phyloP scores from a whole-genome alignment of 805 yeast genomes.

The Monosporozyma aerobia region DNA sequence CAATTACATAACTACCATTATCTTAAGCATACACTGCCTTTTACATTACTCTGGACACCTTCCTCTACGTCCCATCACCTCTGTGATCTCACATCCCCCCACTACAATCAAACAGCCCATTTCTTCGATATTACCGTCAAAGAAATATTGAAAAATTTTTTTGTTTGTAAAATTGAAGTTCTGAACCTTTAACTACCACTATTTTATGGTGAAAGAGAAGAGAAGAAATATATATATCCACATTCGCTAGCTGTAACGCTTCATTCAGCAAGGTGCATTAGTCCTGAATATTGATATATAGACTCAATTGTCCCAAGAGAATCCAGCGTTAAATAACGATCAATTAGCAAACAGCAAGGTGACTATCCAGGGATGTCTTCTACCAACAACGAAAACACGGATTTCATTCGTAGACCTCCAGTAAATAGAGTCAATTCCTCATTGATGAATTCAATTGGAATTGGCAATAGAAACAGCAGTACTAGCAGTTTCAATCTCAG shows the following conservation, averaged over 20 bases:
- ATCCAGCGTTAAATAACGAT: background rate
- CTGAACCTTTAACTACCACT: background rate
- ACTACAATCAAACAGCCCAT: background rate
- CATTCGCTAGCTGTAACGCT: background rate
- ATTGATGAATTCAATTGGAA: slow-evolving; percentile 21
- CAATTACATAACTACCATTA: background rate
- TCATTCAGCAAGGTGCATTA: background rate
- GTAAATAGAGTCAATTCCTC: slow-evolving; percentile 14
- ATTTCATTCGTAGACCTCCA: background rate
- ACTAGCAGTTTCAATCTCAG: background rate
- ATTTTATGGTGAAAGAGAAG: background rate
- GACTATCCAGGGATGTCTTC: background rate
- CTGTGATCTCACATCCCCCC: background rate
- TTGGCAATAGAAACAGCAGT: slow-evolving; percentile 6
- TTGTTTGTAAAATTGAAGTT: background rate
- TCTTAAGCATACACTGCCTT: background rate
- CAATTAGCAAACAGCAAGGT: background rate
- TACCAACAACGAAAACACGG: background rate
- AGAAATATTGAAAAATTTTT: background rate
- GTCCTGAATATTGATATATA: background rate
- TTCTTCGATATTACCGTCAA: background rate
- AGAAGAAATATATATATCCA: background rate
- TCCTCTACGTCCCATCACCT: background rate
- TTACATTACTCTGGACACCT: background rate
- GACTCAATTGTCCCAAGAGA: background rate